Percentiles rank a stretch among this genome's conserved stretches.
These are phyloP conservation scores for Epichloe sibirici DNA, from an alignment of 2,329 filamentous ascomycete species.

Conservation along the genomic window DNA sequence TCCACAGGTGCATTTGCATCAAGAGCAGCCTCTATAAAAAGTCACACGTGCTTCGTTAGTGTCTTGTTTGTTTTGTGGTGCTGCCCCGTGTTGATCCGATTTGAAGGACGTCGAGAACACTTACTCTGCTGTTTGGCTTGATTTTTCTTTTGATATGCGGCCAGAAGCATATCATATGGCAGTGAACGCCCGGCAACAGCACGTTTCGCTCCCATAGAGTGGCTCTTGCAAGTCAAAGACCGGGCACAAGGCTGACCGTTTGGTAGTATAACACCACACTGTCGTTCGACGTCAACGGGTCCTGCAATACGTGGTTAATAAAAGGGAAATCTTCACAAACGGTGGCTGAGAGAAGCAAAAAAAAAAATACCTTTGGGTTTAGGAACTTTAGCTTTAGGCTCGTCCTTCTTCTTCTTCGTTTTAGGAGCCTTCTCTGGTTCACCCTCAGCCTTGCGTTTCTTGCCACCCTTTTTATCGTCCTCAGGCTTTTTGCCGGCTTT, in stretches of 20 bases:
- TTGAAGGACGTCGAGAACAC: conserved; percentile 19
- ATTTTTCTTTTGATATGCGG: conserved; percentile 92
- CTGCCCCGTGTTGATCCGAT: neutral
- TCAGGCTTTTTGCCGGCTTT: conserved; percentile 60
- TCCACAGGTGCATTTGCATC: conserved; percentile 86
- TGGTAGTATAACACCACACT: conserved; percentile 77
- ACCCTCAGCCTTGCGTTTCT: conserved; percentile 65
- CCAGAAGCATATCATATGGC: conserved; percentile 84
- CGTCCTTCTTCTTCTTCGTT: conserved; percentile 90
- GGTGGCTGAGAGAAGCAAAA: neutral
- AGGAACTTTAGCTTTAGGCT: conserved; percentile 68
- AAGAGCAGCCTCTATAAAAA: conserved; percentile 66
- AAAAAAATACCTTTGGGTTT: conserved; percentile 65
- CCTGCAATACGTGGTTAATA: conserved; percentile 27
- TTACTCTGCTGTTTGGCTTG: conserved; percentile 94
- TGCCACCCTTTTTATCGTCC: conserved; percentile 50
- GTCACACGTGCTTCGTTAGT: neutral
- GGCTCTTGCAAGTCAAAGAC: conserved; percentile 85
- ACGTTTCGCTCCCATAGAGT: conserved; percentile 89
- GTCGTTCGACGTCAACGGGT: conserved; percentile 85
- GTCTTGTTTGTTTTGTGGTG: neutral
- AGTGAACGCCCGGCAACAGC: conserved; percentile 76
- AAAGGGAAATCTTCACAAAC: neutral
- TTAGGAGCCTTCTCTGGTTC: conserved; percentile 75
- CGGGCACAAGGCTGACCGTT: conserved; percentile 81